Evolutionary conservation across 2,329 filamentous ascomycete species (phyloP), one percentile per base, ranked within the genome.

Genomic region (Colletotrichum brevisporum): DNA sequence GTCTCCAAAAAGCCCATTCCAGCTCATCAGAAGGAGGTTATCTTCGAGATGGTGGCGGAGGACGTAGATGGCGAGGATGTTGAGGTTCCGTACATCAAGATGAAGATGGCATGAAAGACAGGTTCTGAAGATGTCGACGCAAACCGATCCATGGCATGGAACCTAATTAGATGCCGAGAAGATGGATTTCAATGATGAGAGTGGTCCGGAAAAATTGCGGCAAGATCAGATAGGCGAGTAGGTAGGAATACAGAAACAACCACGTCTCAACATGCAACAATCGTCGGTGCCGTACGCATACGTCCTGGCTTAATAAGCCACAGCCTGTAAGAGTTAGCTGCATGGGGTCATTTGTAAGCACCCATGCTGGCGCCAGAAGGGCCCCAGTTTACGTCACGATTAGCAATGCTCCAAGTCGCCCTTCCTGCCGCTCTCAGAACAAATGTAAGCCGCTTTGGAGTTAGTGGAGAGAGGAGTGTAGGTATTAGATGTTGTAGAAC

Each of bases 81-180:
- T 1, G 96, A 99, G 83, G 92, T 98, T 73, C 96, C 96, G 4
- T 98, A 97, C 80, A 94, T 98, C 76, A 97, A 95, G 90, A 90
- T 97, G 73, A 95, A 91, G 84, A 83, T 94, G 73, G 77, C 82
- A 73, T 82, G 78, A 58, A 39, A 13, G 26, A 56, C 21, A n/a
- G 9, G 24, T 6, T 26, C 26, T 65, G 41, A 15, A 27, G 45
- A n/a, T 53, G 2, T 62, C 6, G 39, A 18, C 18, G 26, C n/a
- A 21, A 18, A n/a, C 21, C 15, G n/a, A 18, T 59, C 43, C 18
- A 31, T 41, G 47, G 31, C n/a, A 52, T 43, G 58, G 27, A 36
- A 54, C 12, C 16, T 39, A 58, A 36, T 52, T 54, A 62, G 50
- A 62, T 9, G 24, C 53, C 45, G 13, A 41, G 18, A 50, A n/a